These are phyloP conservation scores for Achlya hypogyna DNA, from an alignment of 352 stramenopile species.

Conservation along the genomic window DNA sequence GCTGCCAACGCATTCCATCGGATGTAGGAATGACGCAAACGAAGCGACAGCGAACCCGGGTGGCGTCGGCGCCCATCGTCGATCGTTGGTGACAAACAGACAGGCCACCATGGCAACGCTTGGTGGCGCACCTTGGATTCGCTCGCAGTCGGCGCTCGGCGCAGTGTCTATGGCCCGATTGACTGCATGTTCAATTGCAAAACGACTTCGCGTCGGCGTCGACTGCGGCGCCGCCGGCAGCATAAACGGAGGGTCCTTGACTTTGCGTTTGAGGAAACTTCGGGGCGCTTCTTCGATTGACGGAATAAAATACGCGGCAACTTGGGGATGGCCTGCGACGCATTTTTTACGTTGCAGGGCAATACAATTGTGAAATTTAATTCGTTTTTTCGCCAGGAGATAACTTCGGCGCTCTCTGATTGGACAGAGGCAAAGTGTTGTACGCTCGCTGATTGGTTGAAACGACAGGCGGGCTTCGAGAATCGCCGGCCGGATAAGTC, in stretches of 20 bases:
- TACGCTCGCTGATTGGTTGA: neutral
- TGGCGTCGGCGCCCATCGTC: no score
- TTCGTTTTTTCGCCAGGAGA: neutral
- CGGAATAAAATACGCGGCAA: neutral
- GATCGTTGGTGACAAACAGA: no score
- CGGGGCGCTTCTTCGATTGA: neutral
- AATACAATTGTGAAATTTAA: neutral
- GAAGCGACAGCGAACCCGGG: no score
- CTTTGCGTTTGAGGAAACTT: neutral
- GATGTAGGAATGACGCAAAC: no score
- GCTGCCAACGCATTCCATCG: no score
- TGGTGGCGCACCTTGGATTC: no score
- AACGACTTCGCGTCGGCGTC: neutral
- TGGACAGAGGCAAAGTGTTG: neutral
- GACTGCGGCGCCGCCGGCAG: neutral
- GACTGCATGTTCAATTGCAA: neutral
- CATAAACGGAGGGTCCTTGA: neutral
- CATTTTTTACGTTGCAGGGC: neutral
- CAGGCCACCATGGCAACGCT: no score
- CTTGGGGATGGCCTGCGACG: neutral
- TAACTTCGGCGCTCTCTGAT: neutral
- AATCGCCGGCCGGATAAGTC: neutral
- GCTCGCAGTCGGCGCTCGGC: neutral
- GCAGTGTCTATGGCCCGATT: neutral
- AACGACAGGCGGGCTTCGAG: slow-evolving; percentile 1